phyloP scores from a whole-genome alignment of 805 yeast genomes.

The Candida morakotiae region DNA sequence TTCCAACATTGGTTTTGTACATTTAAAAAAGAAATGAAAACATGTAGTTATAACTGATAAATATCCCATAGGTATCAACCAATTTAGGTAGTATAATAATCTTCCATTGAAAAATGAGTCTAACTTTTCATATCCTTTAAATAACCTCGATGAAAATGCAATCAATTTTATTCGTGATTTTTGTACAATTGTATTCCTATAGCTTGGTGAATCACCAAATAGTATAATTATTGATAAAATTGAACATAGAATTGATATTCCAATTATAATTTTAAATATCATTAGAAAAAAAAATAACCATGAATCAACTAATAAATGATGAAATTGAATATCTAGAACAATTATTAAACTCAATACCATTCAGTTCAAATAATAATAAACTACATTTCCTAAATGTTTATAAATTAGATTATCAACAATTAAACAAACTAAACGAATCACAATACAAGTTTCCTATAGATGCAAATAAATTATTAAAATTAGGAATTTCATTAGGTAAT shows the following conservation, averaged over 20 bases:
- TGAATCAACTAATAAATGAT: conserved; percentile 17
- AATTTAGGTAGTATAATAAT: conserved; percentile 23
- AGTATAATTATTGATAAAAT: conserved; percentile 26
- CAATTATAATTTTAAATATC: conserved; percentile 7
- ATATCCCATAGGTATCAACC: conserved; percentile 45
- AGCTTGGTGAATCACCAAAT: conserved; percentile 48
- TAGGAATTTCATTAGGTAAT: conserved; percentile 41
- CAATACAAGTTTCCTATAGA: conserved; percentile 28
- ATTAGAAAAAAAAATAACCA: conserved; percentile 4
- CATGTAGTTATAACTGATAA: conserved; percentile 30
- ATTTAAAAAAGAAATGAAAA: conserved; percentile 26
- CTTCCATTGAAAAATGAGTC: conserved; percentile 7
- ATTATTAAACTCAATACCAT: conserved; percentile 32
- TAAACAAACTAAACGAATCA: conserved; percentile 20
- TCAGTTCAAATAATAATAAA: conserved; percentile 13
- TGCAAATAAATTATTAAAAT: conserved; percentile 32
- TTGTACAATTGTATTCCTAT: conserved; percentile 32
- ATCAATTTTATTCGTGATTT: conserved; percentile 11
- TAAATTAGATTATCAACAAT: conserved; percentile 19
- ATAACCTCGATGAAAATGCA: background rate
- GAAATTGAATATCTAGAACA: conserved; percentile 24
- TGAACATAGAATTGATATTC: conserved; percentile 8
- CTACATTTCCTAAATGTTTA: conserved; percentile 31
- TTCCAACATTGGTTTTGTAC: conserved; percentile 17
- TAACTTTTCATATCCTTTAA: conserved; percentile 4